Percentiles rank a stretch among this genome's conserved stretches.
These are phyloP conservation scores for Gardenia jasminoides DNA, from an alignment of 257 asterid genomes.

Conservation along the genomic window DNA sequence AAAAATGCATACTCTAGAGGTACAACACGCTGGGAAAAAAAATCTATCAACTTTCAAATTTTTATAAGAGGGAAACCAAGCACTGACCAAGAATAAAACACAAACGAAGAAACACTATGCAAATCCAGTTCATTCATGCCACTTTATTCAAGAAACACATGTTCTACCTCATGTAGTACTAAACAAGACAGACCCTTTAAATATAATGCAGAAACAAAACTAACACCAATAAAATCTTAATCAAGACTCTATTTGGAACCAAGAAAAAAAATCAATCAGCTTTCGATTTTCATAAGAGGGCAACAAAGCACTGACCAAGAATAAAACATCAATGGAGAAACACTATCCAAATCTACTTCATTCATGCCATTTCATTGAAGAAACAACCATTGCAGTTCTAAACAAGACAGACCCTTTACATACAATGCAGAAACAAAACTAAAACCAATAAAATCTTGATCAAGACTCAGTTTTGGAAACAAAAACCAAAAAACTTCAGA, in stretches of 20 bases:
- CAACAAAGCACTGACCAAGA: neutral
- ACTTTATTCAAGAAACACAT: neutral
- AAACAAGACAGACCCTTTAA: neutral
- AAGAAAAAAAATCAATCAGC: neutral
- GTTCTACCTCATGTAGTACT: neutral
- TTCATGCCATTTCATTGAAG: neutral
- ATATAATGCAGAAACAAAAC: too few relatives aligned
- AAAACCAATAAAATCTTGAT: neutral
- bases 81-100: neutral
- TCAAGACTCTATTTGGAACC: too few relatives aligned
- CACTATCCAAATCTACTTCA: neutral
- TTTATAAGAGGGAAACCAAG: neutral
- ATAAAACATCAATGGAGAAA: neutral
- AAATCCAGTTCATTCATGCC: neutral
- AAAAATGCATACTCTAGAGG: too few relatives aligned
- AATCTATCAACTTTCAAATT: neutral
- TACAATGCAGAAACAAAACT: neutral
- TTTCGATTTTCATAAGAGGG: neutral
- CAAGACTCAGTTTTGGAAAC: neutral
- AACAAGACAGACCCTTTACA: neutral
- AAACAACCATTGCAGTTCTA: neutral
- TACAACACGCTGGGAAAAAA: neutral
- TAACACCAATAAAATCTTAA: too few relatives aligned
- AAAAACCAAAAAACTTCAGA: neutral
- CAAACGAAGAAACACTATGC: neutral